Conservation (phyloP, 2,329 filamentous ascomycete species). For the Cladorrhinum sp. region DNA sequence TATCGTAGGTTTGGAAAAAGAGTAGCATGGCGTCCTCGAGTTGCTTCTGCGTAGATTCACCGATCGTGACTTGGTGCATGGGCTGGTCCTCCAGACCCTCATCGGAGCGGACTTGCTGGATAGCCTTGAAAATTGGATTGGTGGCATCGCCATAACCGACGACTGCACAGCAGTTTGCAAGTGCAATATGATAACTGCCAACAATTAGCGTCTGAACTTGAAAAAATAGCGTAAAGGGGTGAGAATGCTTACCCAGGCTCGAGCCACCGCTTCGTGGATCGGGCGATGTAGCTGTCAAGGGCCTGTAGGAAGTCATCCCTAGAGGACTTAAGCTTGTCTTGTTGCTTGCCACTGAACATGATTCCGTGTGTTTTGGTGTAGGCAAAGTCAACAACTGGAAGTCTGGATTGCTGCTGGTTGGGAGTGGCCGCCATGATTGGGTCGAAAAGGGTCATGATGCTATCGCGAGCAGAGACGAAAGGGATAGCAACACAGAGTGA, state of each 20-base stretch:
- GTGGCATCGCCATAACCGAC: conserved; percentile 51
- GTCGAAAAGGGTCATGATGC: conserved; percentile 66
- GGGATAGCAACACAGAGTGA: conserved; percentile 65
- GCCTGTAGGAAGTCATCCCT: conserved; percentile 48
- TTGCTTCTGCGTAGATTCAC: conserved; percentile 23
- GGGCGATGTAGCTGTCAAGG: conserved; percentile 56
- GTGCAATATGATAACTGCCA: conserved; percentile 48
- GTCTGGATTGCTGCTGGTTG: conserved; percentile 34
- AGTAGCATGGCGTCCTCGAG: conserved; percentile 34
- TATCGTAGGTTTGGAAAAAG: conserved; percentile 41
- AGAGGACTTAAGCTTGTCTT: conserved; percentile 45
- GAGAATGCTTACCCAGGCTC: conserved; percentile 37
- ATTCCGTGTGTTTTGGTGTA: conserved; percentile 65
- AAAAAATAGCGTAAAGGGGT: neutral
- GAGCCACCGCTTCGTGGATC: conserved; percentile 50
- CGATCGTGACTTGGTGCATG: conserved; percentile 15
- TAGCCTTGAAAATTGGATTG: conserved; percentile 45
- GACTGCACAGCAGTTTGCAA: conserved; percentile 52
- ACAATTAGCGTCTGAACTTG: conserved; percentile 6
- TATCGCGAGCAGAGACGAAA: conserved; percentile 66
- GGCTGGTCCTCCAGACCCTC: conserved; percentile 26
- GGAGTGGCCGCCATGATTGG: conserved; percentile 43
- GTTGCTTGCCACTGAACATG: conserved; percentile 53
- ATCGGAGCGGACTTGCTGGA: conserved; percentile 24
- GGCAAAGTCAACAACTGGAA: conserved; percentile 50